Percentiles rank a stretch among this genome's conserved stretches.
Evolutionary conservation across 2,329 filamentous ascomycete genomes (phyloP).

Genomic region (Phyllosticta capitalensis): DNA sequence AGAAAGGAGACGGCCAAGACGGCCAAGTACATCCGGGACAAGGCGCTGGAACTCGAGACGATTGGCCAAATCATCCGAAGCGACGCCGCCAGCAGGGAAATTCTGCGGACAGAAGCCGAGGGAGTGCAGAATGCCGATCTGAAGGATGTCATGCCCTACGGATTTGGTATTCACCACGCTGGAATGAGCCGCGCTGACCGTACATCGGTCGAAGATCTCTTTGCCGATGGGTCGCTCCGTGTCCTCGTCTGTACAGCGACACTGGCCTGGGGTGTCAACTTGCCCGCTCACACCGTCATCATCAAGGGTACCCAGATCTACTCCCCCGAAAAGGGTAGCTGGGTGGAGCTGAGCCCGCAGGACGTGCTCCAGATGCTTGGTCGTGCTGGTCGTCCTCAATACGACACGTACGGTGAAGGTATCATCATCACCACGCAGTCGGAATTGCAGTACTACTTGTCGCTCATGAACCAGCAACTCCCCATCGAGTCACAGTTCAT

Average conservation of each 20-base stretch:
- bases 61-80: conserved; percentile 92
- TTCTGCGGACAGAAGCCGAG: conserved; percentile 75
- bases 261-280: conserved; percentile 97
- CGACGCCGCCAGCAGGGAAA: conserved; percentile 84
- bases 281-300: conserved; percentile 95
- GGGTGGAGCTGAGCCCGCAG: conserved; percentile 95
- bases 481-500: conserved; percentile 96
- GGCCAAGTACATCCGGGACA: conserved; percentile 89
- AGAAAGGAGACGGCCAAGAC: conserved; percentile 98
- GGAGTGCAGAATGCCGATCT: conserved; percentile 76
- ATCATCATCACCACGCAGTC: conserved; percentile 95
- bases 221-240: conserved; percentile 81
- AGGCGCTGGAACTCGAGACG: conserved; percentile 91
- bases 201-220: conserved; percentile 89
- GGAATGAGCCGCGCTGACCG: conserved; percentile 95
- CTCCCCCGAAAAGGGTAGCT: conserved; percentile 95
- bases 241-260: conserved; percentile 96
- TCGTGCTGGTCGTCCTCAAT: conserved; percentile 91
- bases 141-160: conserved; percentile 90
- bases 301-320: conserved; percentile 99
- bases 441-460: conserved; percentile 96
- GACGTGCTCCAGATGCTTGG: conserved; percentile 98
- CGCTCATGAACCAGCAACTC: conserved; percentile 89
- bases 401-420: conserved; percentile 94
- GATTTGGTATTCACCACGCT: conserved; percentile 96